Evolutionary conservation across 2,329 filamentous ascomycete genomes (phyloP).

Genomic region (Venturia oleaginea): DNA sequence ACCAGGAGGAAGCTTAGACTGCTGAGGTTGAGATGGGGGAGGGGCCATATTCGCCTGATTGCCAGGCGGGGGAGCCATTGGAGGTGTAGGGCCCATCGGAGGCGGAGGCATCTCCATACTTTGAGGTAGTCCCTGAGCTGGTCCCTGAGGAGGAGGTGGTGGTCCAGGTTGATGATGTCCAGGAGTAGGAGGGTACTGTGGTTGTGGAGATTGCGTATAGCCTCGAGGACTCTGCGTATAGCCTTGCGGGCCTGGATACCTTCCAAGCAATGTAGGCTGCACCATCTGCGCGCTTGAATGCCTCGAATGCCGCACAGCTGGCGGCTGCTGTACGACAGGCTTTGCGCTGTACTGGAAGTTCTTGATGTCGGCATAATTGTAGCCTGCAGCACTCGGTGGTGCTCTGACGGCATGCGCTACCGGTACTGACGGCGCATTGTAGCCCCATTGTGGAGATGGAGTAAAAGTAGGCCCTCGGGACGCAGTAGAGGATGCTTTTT

Average conservation of each 20-base stretch:
- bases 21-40: conserved; percentile 6
- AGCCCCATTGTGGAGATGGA: conserved; percentile 13
- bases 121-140: conserved; percentile 1
- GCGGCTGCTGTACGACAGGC: conserved; percentile 21
- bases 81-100: conserved; percentile 9
- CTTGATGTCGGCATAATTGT: conserved; percentile 34
- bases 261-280: conserved; percentile 15
- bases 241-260: neutral
- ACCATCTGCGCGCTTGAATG: conserved; percentile 19
- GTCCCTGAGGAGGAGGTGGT: neutral
- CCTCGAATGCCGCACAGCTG: conserved; percentile 7
- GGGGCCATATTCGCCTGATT: neutral
- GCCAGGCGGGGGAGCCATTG: neutral
- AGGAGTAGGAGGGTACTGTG: neutral
- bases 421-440: conserved; percentile 13
- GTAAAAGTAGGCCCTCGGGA: neutral
- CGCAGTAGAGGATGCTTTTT: neutral
- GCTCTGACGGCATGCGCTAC: neutral
- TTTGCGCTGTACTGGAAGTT: conserved; percentile 36
- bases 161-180: neutral
- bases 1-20: conserved; percentile 14
- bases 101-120: neutral
- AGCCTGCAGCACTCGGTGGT: conserved; percentile 14
- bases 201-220: conserved; percentile 1
- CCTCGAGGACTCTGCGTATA: conserved; percentile 5